Base-by-base conservation (phyloP, 257 asterid species). In the Lycium ferocissimum region DNA sequence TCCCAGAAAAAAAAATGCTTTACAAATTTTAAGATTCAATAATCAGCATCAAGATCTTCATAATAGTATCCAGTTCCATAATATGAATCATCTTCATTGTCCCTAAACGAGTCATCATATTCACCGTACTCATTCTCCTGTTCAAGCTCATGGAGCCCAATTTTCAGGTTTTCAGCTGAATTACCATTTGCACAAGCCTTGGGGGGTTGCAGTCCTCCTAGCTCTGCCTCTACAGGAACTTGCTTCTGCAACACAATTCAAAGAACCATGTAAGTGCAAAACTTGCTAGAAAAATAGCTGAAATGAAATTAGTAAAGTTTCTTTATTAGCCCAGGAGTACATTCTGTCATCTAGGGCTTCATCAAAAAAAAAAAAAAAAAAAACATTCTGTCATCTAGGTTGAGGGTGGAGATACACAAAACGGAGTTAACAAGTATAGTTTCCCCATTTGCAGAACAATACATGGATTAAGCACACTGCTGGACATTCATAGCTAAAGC, bases 181-280 rank as follows among this genome's bases (percentile, higher is more conserved):
- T 80, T 40, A 67, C 67, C 82, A 54, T 78, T 54, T 62, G 83
- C 80, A 5, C 53, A 40, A 7, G 56, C 62, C 83, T 49, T 59
- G 15, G 86, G 84, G 15, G 86, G 84, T 40, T 82, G 87, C 53
- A 45, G n/a, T n/a, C 73, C 13, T 20, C 38, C 67, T 1, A 37
- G 35, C 86, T 58, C 75, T 59, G 67, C 82, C 59, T 76, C 83
- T 61, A 79, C 91, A 85, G 87, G 65, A 72, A 67, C 85, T 73
- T 67, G 71, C 5, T 66, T 83, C 92, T 88, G 87, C 86, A 83
- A 79, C 66, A 53, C 82, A 35, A 78, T 78, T 78, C 65, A 53
- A 45, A 53, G 49, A 78, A 33, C 66, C 20, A 53, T 14, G 13
- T 53, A 51, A 51, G n/a, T 76, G 13, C 63, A 26, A 49, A 22